Evolutionary conservation across 2,329 filamentous ascomycete species (phyloP), one percentile per base, ranked within the genome.

Genomic region (Paecilomyces niveus): DNA sequence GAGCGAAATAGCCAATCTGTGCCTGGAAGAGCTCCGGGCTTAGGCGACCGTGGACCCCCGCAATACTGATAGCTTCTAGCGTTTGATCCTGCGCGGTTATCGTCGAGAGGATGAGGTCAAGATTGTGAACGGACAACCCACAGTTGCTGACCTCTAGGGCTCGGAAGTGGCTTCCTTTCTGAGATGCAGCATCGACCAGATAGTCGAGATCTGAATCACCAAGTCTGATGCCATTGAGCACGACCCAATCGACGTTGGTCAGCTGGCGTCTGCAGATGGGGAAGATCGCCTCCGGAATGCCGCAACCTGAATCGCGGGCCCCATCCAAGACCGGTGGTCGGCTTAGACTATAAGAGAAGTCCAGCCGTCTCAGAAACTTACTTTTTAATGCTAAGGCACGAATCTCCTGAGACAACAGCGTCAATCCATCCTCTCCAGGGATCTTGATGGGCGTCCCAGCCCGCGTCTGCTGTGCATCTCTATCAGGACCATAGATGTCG

Each of bases 221-320:
- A n/a, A 90, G 80, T 60, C 83, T 81, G 61, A 89, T 87, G 11
- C 85, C 85, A 60, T 85, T 89, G 59, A 90, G 72, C 22, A 83
- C 80, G 56, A 90, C 82, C 87, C 87, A 90, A 68, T 88, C 85
- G 18, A 89, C 83, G 64, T 85, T 87, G 0, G 87, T 89, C 24
- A 85, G 78, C 64, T 87, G 83, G 61, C 83, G 81, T 62, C 84
- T 84, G 71, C 85, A 89, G 5, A 89, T 75, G 1, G 87, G 85
- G 64, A 88, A 85, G 4, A 90, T 76, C 2, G 86, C 87, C 68
- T 88, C 86, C 18, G 87, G 84, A 54, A 90, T 85, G 49, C 85
- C 87, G 67, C 86, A 89, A 0, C 87, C 87, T 5, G 83, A 79
- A 66, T 88, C 85, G 63, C 81, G 80, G 15, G 74, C 75, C 21